Evolutionary conservation across 179 eudicot genomes (phyloP).

Genomic region (Amaranthus tricolor): DNA sequence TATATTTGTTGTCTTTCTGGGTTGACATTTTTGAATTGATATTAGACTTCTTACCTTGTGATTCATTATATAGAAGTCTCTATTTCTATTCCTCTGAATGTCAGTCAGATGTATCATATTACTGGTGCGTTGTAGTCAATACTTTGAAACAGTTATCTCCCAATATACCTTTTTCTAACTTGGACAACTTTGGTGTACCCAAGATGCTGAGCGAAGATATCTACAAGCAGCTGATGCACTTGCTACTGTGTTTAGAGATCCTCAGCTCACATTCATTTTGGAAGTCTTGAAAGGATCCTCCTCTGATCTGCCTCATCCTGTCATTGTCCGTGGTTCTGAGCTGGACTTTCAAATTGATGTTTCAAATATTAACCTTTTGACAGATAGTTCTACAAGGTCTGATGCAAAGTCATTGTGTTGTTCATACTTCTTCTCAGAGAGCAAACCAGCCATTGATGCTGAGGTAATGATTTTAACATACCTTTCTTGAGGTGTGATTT

Average conservation of each 20-base stretch:
- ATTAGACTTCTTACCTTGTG: too few relatives aligned
- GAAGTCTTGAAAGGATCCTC: slow-evolving; percentile 41
- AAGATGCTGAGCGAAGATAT: slow-evolving; percentile 59
- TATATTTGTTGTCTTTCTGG: too few relatives aligned
- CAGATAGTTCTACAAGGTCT: slow-evolving; percentile 28
- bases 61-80: not conserved
- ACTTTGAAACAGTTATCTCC: slow-evolving; percentile 4
- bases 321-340: slow-evolving; percentile 56
- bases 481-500: not conserved
- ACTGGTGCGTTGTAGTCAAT: not conserved
- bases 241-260: slow-evolving; percentile 52
- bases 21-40: too few relatives aligned
- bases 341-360: slow-evolving; percentile 45
- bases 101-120: too few relatives aligned
- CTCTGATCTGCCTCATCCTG: slow-evolving; percentile 41
- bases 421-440: slow-evolving; percentile 56
- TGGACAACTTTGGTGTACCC: slow-evolving; percentile 18
- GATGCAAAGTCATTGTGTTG: slow-evolving; percentile 40
- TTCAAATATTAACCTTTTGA: slow-evolving; percentile 31
- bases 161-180: not conserved
- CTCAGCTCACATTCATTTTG: slow-evolving; percentile 53
- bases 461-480: slow-evolving; percentile 49
- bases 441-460: slow-evolving; percentile 37
- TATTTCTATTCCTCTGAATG: not conserved
- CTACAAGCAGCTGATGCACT: slow-evolving; percentile 50